These are phyloP conservation scores for Pseudogymnoascus sp. DNA, from an alignment of 2,329 filamentous ascomycete species.

Conservation along the genomic window DNA sequence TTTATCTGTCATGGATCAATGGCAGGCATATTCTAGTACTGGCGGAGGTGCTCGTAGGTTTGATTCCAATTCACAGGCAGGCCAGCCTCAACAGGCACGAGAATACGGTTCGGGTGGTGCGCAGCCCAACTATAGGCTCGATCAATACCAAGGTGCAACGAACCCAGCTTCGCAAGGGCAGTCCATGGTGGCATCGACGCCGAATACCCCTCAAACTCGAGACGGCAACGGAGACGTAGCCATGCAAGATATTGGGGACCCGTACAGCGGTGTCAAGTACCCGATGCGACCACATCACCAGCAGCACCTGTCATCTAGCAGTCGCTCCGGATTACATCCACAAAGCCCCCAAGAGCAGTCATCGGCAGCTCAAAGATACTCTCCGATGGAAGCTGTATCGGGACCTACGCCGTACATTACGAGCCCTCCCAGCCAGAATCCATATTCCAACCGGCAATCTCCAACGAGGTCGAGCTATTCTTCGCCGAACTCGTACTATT, in stretches of 20 bases:
- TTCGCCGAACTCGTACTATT: constrained; percentile 49
- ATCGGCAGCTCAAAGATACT: constrained; percentile 82
- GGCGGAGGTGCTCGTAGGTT: constrained; percentile 55
- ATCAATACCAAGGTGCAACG: constrained; percentile 48
- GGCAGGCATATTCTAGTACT: constrained; percentile 60
- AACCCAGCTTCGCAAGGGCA: constrained; percentile 33
- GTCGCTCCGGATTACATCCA: constrained; percentile 54
- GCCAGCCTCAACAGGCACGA: constrained; percentile 33
- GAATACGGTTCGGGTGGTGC: constrained; percentile 29
- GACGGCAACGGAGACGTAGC: constrained; percentile 67
- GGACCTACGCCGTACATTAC: constrained; percentile 69
- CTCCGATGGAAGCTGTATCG: constrained; percentile 85
- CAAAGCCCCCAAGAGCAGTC: constrained; percentile 67
- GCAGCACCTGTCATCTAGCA: constrained; percentile 51
- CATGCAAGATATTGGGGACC: constrained; percentile 82
- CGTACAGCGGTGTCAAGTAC: constrained; percentile 81
- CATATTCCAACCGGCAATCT: constrained; percentile 60
- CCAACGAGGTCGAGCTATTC: constrained; percentile 62
- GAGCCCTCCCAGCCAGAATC: constrained; percentile 45
- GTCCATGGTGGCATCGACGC: constrained; percentile 50
- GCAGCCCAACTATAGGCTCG: constrained; percentile 48
- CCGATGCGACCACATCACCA: constrained; percentile 70
- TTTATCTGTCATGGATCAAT: constrained; percentile 47
- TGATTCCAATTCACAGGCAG: constrained; percentile 41
- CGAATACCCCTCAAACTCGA: constrained; percentile 50